phyloP scores from a whole-genome alignment of 73 alveolate genomes.

The Blepharisma japonicum region DNA sequence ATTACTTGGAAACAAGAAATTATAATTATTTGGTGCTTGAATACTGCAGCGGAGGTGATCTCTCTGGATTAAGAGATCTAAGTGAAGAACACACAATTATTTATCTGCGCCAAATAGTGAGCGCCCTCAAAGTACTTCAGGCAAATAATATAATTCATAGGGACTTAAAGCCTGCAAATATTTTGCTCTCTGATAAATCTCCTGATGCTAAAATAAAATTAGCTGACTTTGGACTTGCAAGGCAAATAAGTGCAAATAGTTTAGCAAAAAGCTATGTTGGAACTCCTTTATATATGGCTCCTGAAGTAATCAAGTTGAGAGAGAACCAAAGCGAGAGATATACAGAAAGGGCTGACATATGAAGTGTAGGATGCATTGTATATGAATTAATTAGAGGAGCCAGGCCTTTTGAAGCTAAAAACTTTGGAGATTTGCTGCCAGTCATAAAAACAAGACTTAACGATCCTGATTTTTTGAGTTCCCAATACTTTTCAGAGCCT shows the following conservation, averaged over 20 bases:
- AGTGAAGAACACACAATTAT: not conserved
- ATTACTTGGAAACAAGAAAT: constrained; percentile 51
- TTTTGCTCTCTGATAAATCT: constrained; percentile 5
- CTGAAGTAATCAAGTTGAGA: constrained; percentile 76
- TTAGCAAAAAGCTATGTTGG: constrained; percentile 41
- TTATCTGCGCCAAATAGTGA: not conserved
- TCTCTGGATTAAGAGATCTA: not conserved
- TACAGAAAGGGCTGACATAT: constrained; percentile 57
- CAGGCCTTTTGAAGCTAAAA: constrained; percentile 46
- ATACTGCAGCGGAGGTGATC: constrained; percentile 60
- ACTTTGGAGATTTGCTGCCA: not conserved
- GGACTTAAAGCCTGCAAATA: constrained; percentile 29
- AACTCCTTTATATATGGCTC: constrained; percentile 90
- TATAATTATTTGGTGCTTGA: constrained; percentile 48
- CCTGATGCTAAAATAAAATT: constrained; percentile 13
- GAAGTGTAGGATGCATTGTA: constrained; percentile 64
- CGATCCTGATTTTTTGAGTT: not conserved
- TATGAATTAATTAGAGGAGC: constrained; percentile 55
- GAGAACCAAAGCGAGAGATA: constrained; percentile 26
- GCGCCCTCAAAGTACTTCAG: not conserved
- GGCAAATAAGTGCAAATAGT: not conserved
- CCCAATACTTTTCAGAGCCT: not conserved
- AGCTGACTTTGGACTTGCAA: constrained; percentile 32
- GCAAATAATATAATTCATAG: constrained; percentile 3
- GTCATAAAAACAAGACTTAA: not conserved